A percentile compares a stretch with the other conserved stretches of the same genome.
These are phyloP conservation scores for Onygenales sp. DNA, from an alignment of 2,329 filamentous ascomycete species.

Conservation along the genomic window DNA sequence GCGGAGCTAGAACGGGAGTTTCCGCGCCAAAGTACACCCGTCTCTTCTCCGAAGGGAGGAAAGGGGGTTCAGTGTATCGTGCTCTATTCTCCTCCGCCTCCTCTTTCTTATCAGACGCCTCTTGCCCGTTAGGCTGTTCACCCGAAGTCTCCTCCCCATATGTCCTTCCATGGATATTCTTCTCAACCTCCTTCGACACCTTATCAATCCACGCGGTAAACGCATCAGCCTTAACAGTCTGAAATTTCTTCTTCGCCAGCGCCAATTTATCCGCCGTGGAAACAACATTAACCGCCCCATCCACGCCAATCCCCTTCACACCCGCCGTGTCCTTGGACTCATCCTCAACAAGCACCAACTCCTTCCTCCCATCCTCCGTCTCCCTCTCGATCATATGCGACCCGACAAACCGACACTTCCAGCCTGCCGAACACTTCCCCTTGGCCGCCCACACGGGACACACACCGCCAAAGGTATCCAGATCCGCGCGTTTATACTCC, in stretches of 20 bases:
- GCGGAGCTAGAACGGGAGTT: slow-evolving; percentile 83
- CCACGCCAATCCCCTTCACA: slow-evolving; percentile 22
- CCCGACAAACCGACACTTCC: slow-evolving; percentile 85
- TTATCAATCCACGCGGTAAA: slow-evolving; percentile 71
- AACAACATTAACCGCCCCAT: slow-evolving; percentile 69
- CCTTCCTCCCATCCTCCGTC: slow-evolving; percentile 68
- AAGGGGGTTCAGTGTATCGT: slow-evolving; percentile 72
- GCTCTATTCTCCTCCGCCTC: slow-evolving; percentile 61
- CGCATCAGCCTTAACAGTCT: slow-evolving; percentile 62
- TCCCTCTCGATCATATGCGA: slow-evolving; percentile 79
- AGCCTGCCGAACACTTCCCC: slow-evolving; percentile 72
- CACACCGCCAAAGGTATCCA: slow-evolving; percentile 63
- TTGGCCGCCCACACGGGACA: slow-evolving; percentile 74
- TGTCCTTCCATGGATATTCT: slow-evolving; percentile 40
- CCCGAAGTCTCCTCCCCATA: slow-evolving; percentile 26
- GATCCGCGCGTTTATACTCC: slow-evolving; percentile 70
- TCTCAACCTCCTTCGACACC: slow-evolving; percentile 42
- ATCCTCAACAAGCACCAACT: slow-evolving; percentile 62
- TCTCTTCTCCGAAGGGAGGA: slow-evolving; percentile 87
- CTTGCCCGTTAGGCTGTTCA: slow-evolving; percentile 17
- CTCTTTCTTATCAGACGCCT: slow-evolving; percentile 27
- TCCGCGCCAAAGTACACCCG: slow-evolving; percentile 88
- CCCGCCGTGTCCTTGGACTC: slow-evolving; percentile 31
- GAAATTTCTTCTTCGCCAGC: slow-evolving; percentile 61
- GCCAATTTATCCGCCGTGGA: slow-evolving; percentile 60